Evolutionary conservation across 2,329 filamentous ascomycete species (phyloP).

Genomic region (Trichoderma sp.): DNA sequence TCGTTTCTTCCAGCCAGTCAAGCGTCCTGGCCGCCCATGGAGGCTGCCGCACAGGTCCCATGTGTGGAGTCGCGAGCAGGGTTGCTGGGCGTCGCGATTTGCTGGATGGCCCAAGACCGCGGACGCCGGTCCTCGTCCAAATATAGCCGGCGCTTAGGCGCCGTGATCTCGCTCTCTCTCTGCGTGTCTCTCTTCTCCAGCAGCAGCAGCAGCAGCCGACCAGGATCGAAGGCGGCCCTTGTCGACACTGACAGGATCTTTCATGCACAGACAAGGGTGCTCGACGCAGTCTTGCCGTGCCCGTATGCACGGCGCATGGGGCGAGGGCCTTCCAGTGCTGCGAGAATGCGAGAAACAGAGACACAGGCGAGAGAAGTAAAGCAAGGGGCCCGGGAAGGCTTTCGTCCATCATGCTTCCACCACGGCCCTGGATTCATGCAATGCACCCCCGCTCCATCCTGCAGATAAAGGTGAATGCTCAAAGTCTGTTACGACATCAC

Average conservation of each 20-base stretch:
- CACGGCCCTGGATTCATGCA: slow-evolving; percentile 9
- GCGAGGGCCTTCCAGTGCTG: slow-evolving; percentile 21
- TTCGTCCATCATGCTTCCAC: slow-evolving; percentile 15
- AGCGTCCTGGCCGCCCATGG: slow-evolving; percentile 11
- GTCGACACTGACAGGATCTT: slow-evolving; percentile 22
- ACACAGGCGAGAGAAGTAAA: slow-evolving; percentile 8
- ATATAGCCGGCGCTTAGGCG: slow-evolving; percentile 40
- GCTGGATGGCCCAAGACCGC: slow-evolving; percentile 1
- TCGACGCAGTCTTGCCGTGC: slow-evolving; percentile 1
- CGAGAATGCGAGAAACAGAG: slow-evolving; percentile 4
- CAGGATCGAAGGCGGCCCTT: slow-evolving; percentile 7
- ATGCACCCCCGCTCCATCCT: slow-evolving; percentile 16
- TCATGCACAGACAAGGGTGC: slow-evolving; percentile 24
- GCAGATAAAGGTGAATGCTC: not conserved
- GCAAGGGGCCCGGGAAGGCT: not conserved
- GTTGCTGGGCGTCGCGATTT: slow-evolving; percentile 16
- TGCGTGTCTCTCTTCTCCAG: not conserved
- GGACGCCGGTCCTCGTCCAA: slow-evolving; percentile 31
- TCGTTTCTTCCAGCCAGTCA: slow-evolving; percentile 27
- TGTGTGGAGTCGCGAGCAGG: slow-evolving; percentile 22
- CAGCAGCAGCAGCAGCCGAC: slow-evolving; percentile 21
- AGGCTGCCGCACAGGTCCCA: slow-evolving; percentile 25
- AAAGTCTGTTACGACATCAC: slow-evolving; percentile 5
- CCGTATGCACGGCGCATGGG: slow-evolving; percentile 17
- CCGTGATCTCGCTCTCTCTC: slow-evolving; percentile 32